phyloP scores from a whole-genome alignment of 1,284 basidiomycete species.

The Trichosporon asahii region DNA sequence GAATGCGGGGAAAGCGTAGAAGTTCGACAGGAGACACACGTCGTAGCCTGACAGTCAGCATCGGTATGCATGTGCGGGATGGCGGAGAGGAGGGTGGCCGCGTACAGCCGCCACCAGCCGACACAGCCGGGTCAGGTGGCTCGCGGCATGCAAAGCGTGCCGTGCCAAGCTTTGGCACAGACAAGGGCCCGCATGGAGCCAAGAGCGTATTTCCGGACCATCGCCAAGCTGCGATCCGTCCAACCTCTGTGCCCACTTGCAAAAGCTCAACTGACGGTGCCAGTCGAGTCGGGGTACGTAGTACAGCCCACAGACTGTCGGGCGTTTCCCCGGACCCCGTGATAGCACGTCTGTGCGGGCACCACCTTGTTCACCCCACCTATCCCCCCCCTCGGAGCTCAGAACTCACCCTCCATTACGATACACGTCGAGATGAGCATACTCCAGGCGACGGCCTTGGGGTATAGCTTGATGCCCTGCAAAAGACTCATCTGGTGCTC shows the following conservation, averaged over 20 bases:
- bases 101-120: background rate
- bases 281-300: background rate
- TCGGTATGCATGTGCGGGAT: too few relatives aligned
- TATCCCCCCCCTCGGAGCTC: too few relatives aligned
- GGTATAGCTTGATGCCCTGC: constrained; percentile 50
- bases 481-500: constrained; percentile 49
- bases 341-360: background rate
- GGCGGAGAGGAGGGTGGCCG: background rate
- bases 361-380: background rate
- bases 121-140: background rate
- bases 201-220: background rate
- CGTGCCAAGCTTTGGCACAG: background rate
- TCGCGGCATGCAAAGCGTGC: background rate
- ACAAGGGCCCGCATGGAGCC: background rate
- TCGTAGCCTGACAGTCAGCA: constrained; percentile 34
- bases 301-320: background rate
- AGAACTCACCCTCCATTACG: constrained; percentile 53
- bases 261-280: background rate
- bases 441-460: constrained; percentile 54
- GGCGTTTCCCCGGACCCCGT: background rate
- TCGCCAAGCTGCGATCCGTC: background rate
- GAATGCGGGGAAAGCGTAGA: constrained; percentile 49
- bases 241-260: background rate
- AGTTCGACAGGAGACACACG: constrained; percentile 37
- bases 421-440: constrained; percentile 53